Evolutionary conservation across 2,329 filamentous ascomycete species (phyloP), one percentile per base, ranked within the genome.

Genomic region (Pyrenochaeta sp.): DNA sequence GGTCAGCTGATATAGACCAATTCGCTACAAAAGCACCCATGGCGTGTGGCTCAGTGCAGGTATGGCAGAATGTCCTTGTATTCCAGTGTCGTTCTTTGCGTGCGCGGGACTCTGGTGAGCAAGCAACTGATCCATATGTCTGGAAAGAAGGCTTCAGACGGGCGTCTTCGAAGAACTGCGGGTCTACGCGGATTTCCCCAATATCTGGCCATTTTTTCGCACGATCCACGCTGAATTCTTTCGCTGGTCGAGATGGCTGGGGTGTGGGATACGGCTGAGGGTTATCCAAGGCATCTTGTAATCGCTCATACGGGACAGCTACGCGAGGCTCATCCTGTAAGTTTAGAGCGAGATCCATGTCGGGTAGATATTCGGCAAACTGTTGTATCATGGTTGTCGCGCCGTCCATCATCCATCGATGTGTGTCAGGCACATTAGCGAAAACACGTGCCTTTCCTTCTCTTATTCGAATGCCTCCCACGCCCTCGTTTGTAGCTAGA

Each of bases 291-390:
- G 70, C 69, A 18, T 71, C 60, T 33, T 68, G 66, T 12, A 70
- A 45, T 29, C 65, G 64, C 29, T 69, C 56, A 46, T 71, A 82
- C 0, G 84, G 83, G 2, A 86, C 79, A 23, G 82, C 81, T 10
- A 87, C 81, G 10, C 85, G 79, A 41, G 79, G 79, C 61, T 87
- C 84, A 57, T 87, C 84, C 54, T 87, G 85, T n/a, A 87, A 65
- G 55, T 87, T 87, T 72, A 87, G 82, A 0, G 82, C 84, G 32
- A 88, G 68, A 62, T 87, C 85, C 85, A 88, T 87, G 54, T 87
- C 85, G 0, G 85, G 85, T 27, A 87, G 76, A 59, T 79, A 77
- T 49, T 83, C 66, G 1, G 78, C 77, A 59, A 87, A 70, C 7
- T 69, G 63, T 30, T 66, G 75, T 29, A 87, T 83, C 76, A 87